Evolutionary conservation across 768 basidiomycete species (phyloP).

Genomic region (Kwoniella newhampshirensis): DNA sequence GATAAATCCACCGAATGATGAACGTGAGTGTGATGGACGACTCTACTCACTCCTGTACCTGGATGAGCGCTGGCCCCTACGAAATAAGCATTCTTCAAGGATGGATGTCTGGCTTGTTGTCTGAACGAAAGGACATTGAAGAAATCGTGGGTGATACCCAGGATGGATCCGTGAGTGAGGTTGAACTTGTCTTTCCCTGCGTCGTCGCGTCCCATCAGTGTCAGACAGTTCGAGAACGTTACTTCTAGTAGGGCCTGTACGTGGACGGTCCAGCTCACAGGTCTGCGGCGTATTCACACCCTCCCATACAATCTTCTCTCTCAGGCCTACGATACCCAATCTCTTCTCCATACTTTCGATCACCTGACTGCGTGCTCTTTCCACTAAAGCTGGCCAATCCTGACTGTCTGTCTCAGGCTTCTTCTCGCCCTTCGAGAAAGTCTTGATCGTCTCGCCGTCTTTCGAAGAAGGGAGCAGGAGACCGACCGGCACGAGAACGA

Average conservation of each 20-base stretch:
- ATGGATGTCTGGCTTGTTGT: slow-evolving; percentile 50
- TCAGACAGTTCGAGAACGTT: background rate
- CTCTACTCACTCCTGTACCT: slow-evolving; percentile 52
- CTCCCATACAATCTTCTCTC: slow-evolving; percentile 54
- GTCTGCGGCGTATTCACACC: slow-evolving; percentile 55
- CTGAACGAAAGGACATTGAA: slow-evolving; percentile 54
- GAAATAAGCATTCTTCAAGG: slow-evolving; percentile 54
- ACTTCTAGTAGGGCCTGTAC: too few relatives aligned
- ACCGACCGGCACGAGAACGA: slow-evolving; percentile 55
- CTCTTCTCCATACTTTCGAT: slow-evolving; percentile 47
- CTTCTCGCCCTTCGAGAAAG: slow-evolving; percentile 19
- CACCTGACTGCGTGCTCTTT: slow-evolving; percentile 49
- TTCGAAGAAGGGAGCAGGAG: slow-evolving; percentile 40
- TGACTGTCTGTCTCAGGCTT: slow-evolving; percentile 36
- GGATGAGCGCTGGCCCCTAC: slow-evolving; percentile 57
- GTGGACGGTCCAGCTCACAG: slow-evolving; percentile 47
- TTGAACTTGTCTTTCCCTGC: slow-evolving; percentile 56
- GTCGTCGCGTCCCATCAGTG: background rate
- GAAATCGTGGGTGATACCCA: slow-evolving; percentile 55
- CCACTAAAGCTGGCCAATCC: slow-evolving; percentile 50
- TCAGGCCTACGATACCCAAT: slow-evolving; percentile 47
- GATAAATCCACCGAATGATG: background rate
- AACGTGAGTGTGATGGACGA: background rate
- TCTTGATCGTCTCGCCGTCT: slow-evolving; percentile 13
- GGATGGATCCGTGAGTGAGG: slow-evolving; percentile 56